phyloP scores from a whole-genome alignment of 345 rosid species.

The Carallia pectinifolia region DNA sequence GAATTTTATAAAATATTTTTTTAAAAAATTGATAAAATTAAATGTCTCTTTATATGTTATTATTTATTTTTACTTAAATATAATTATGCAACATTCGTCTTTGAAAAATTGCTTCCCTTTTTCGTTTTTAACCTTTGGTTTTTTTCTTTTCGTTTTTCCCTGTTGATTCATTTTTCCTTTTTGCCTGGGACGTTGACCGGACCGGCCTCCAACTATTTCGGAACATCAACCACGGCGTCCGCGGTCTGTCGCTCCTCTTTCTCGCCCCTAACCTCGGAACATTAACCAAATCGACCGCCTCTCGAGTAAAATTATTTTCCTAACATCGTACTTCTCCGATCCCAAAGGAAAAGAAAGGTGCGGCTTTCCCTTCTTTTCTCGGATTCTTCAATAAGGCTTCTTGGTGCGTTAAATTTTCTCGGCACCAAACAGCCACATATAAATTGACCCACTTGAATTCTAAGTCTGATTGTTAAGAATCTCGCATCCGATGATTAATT shows the following conservation, averaged over 20 bases:
- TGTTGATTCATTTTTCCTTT: too few relatives aligned
- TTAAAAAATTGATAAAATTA: too few relatives aligned
- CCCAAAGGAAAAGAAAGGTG: neutral
- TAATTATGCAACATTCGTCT: too few relatives aligned
- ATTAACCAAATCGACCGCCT: neutral
- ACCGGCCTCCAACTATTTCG: neutral
- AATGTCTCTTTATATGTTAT: too few relatives aligned
- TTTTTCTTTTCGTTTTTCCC: too few relatives aligned
- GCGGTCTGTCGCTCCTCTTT: neutral
- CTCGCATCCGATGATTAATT: neutral
- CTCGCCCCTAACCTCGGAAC: neutral
- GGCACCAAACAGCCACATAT: neutral
- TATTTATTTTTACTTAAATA: too few relatives aligned
- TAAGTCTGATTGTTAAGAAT: neutral
- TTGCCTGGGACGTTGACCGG: neutral
- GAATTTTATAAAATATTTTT: too few relatives aligned
- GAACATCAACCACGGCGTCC: neutral
- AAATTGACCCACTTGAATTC: neutral
- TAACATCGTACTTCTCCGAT: too few relatives aligned
- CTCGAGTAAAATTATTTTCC: too few relatives aligned
- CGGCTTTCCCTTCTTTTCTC: neutral
- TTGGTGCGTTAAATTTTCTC: too few relatives aligned
- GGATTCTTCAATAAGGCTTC: neutral
- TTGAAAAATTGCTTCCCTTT: too few relatives aligned
- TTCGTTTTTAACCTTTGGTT: too few relatives aligned